A percentile compares a stretch with the other conserved stretches of the same genome.
phyloP scores from a whole-genome alignment of 2,329 filamentous ascomycete genomes.

The Beauveria sp. region DNA sequence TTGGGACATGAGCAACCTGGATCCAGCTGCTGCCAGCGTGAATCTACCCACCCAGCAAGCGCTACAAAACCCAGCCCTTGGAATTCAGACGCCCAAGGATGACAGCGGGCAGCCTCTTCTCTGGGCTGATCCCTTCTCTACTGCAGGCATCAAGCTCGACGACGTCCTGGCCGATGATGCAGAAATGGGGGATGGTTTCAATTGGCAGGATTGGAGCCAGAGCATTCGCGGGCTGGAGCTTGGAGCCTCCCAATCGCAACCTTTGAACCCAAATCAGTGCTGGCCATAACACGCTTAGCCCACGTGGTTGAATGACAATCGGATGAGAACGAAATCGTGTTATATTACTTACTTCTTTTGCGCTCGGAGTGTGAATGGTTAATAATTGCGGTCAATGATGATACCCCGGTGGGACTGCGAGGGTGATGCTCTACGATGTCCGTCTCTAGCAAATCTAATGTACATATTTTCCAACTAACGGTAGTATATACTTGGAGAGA shows the following conservation, averaged over 20 bases:
- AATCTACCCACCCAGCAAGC: slow-evolving; percentile 11
- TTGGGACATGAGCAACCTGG: slow-evolving; percentile 9
- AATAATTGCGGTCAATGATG: not conserved
- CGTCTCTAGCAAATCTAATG: not conserved
- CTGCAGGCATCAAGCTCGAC: slow-evolving; percentile 22
- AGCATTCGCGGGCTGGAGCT: slow-evolving; percentile 32
- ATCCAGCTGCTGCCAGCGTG: not conserved
- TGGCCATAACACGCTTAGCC: not conserved
- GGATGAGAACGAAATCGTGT: too few species aligned
- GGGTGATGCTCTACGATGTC: not conserved
- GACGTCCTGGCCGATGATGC: slow-evolving; percentile 23
- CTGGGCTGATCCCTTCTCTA: slow-evolving; percentile 30
- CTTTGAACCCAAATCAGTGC: not conserved
- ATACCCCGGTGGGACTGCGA: not conserved
- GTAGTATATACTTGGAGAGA: not conserved
- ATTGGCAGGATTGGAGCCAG: slow-evolving; percentile 43
- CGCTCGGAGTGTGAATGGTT: not conserved
- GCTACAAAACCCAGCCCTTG: slow-evolving; percentile 16
- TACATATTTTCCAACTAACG: not conserved
- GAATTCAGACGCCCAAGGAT: slow-evolving; percentile 22
- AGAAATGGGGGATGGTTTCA: slow-evolving; percentile 36
- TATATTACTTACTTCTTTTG: not conserved
- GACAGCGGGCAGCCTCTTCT: slow-evolving; percentile 32
- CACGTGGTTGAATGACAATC: not conserved
- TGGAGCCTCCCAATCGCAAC: slow-evolving; percentile 18